phyloP scores from a whole-genome alignment of 2,329 filamentous ascomycete genomes.

The Clonostachys byssicola region DNA sequence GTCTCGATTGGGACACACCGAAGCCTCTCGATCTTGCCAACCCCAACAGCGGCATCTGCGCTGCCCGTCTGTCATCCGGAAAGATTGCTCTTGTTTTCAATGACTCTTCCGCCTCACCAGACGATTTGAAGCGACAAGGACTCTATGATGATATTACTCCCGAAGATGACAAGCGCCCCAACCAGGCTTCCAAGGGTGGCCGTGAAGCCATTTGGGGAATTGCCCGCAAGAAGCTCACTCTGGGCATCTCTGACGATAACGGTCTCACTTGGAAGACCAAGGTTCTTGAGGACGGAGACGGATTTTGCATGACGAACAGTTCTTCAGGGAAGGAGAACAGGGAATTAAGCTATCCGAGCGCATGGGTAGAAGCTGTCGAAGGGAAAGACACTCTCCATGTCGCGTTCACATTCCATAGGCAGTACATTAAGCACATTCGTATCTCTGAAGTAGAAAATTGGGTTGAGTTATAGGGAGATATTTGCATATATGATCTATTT shows the following conservation, averaged over 20 bases:
- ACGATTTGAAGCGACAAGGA: constrained; percentile 26
- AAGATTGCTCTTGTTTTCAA: constrained; percentile 32
- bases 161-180: constrained; percentile 27
- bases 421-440: constrained; percentile 32
- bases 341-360: constrained; percentile 38
- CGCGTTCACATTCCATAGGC: constrained; percentile 35
- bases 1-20: constrained; percentile 29
- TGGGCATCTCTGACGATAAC: constrained; percentile 26
- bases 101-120: constrained; percentile 23
- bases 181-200: constrained; percentile 25
- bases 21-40: constrained; percentile 29
- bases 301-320: constrained; percentile 40
- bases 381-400: constrained; percentile 21
- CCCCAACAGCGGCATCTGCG: constrained; percentile 35
- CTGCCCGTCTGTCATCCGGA: constrained; percentile 27
- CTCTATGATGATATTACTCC: constrained; percentile 39
- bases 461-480: constrained; percentile 2
- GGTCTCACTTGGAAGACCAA: constrained; percentile 28
- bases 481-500: no score
- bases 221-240: constrained; percentile 24
- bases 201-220: constrained; percentile 38
- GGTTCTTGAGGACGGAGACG: constrained; percentile 36
- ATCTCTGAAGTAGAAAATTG: constrained; percentile 18
- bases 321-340: constrained; percentile 31
- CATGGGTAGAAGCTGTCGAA: constrained; percentile 14